These are phyloP conservation scores for Geosmithia flava DNA, from an alignment of 2,329 filamentous ascomycete species.

Conservation along the genomic window DNA sequence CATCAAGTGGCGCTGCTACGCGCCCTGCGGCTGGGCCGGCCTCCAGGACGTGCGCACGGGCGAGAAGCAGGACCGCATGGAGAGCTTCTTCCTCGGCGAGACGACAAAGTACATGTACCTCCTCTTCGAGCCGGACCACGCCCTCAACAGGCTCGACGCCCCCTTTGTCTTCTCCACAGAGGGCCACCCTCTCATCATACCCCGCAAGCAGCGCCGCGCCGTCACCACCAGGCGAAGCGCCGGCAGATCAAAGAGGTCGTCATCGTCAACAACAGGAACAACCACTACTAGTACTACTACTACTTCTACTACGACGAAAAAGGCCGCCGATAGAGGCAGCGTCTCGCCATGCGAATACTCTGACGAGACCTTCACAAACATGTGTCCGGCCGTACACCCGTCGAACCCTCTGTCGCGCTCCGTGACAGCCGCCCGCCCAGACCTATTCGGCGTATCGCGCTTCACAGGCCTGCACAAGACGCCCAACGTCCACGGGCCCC, in stretches of 20 bases:
- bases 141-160: conserved; percentile 74
- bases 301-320: not conserved
- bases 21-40: conserved; percentile 85
- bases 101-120: conserved; percentile 94
- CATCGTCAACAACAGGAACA: not conserved
- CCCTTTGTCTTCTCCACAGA: conserved; percentile 93
- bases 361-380: conserved; percentile 36
- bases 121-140: conserved; percentile 75
- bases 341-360: conserved; percentile 20
- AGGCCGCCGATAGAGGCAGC: not conserved
- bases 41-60: conserved; percentile 72
- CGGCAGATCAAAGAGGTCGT: not conserved
- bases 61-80: conserved; percentile 88
- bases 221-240: conserved; percentile 3
- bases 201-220: conserved; percentile 21
- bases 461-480: conserved; percentile 72
- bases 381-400: conserved; percentile 53
- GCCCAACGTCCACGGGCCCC: conserved; percentile 45
- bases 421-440: conserved; percentile 62
- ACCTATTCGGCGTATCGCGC: conserved; percentile 81
- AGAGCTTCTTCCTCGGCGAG: conserved; percentile 96
- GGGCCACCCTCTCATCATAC: conserved; percentile 84
- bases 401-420: conserved; percentile 61
- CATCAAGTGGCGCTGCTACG: conserved; percentile 79
- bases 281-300: not conserved